Percentiles rank a stretch among this genome's conserved stretches.
Evolutionary conservation across 192 early-diverging fungal species (phyloP).

Genomic region (Neocallimastix lanati): DNA sequence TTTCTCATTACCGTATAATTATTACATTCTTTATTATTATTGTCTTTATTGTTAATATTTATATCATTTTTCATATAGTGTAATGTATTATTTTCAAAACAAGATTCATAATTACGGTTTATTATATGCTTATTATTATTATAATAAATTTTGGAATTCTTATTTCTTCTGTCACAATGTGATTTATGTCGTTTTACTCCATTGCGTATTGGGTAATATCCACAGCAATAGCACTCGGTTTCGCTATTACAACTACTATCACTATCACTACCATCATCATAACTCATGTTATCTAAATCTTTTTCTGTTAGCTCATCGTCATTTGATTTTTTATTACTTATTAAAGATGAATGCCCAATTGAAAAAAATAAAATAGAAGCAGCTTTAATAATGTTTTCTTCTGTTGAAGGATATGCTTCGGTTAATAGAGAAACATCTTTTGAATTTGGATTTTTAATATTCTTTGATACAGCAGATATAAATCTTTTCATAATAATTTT

Average conservation of each 20-base stretch:
- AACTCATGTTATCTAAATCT: not conserved
- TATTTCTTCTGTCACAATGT: not conserved
- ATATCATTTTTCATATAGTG: no score
- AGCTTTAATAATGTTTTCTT: not conserved
- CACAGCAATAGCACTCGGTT: not conserved
- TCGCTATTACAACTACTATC: not conserved
- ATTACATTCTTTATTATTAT: no score
- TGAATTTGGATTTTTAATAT: not conserved
- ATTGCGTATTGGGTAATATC: not conserved
- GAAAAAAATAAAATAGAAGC: not conserved
- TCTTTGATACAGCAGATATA: not conserved
- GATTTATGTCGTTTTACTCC: not conserved
- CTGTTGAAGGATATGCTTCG: not conserved
- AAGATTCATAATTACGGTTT: no score
- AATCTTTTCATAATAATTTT: not conserved
- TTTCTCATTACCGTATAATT: no score
- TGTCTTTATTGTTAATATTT: no score
- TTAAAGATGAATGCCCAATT: not conserved
- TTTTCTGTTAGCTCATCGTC: not conserved
- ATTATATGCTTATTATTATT: no score
- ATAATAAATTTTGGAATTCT: no score
- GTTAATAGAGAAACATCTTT: not conserved
- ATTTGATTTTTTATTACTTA: not conserved
- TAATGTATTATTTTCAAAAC: no score
- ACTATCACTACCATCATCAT: not conserved